Evolutionary conservation across 2,329 filamentous ascomycete species (phyloP).

Genomic region (Diaporthe vexans): DNA sequence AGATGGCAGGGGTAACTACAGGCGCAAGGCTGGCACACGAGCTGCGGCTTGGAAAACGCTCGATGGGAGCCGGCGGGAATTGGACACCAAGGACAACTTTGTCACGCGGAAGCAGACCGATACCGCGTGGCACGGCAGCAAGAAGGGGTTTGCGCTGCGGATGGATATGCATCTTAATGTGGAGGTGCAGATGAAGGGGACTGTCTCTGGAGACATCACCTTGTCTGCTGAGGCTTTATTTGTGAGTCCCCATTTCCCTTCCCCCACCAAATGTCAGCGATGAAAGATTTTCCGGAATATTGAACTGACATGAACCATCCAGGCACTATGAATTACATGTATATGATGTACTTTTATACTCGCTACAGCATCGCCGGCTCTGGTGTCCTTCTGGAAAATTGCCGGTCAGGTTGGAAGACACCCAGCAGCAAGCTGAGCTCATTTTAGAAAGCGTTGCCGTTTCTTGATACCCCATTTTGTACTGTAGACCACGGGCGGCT

Average conservation of each 20-base stretch:
- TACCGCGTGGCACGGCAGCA: constrained; percentile 34
- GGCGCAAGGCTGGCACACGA: constrained; percentile 4
- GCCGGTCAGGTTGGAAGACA: no score
- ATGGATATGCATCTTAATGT: constrained; percentile 36
- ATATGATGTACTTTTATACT: background rate
- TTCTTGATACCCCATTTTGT: constrained; percentile 6
- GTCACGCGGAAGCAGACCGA: constrained; percentile 22
- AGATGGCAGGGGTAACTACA: constrained; percentile 25
- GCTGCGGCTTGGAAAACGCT: constrained; percentile 37
- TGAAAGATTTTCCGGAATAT: no score
- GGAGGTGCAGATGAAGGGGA: constrained; percentile 37
- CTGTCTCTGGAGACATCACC: constrained; percentile 38
- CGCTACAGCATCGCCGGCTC: background rate
- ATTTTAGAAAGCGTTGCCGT: background rate
- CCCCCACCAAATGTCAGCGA: no score
- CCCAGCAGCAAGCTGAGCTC: no score
- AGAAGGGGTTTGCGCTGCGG: constrained; percentile 36
- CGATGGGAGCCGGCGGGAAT: constrained; percentile 16
- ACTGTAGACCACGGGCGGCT: background rate
- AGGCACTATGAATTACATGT: background rate
- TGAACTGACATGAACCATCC: background rate
- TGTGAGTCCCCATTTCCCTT: constrained; percentile 14
- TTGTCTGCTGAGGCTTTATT: constrained; percentile 39
- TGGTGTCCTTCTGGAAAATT: no score
- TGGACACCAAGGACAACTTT: constrained; percentile 35